Percentiles rank a stretch among this genome's conserved stretches.
These are phyloP conservation scores for Psilocybe cyanescens DNA, from an alignment of 768 basidiomycete species.

Conservation along the genomic window DNA sequence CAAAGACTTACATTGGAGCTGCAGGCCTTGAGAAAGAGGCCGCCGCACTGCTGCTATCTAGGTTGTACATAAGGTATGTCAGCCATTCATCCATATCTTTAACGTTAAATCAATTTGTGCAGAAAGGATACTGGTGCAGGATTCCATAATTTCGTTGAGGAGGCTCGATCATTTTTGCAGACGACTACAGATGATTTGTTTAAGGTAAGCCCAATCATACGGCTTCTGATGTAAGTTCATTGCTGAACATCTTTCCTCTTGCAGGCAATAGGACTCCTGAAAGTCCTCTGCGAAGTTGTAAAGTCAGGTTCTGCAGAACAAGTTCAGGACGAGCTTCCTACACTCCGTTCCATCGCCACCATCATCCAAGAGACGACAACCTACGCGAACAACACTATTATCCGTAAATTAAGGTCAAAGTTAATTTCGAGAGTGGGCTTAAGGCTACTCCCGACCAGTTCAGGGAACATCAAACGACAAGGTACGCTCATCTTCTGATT, in stretches of 20 bases:
- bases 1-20: conserved; percentile 57
- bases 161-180: conserved; percentile 42
- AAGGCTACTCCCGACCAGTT: conserved; percentile 58
- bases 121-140: conserved; percentile 62
- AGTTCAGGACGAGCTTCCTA: conserved; percentile 44
- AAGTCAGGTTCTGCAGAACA: conserved; percentile 65
- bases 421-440: conserved; percentile 67
- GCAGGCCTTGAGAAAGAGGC: conserved; percentile 88
- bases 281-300: conserved; percentile 70
- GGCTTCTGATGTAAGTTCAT: conserved; percentile 4
- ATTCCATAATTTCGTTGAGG: conserved; percentile 57
- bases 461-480: conserved; percentile 39
- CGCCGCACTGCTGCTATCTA: conserved; percentile 79
- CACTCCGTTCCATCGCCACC: conserved; percentile 49
- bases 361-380: conserved; percentile 41
- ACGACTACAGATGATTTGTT: conserved; percentile 46
- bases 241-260: conserved; percentile 1
- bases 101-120: conserved; percentile 10
- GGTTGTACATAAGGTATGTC: conserved; percentile 77
- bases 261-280: conserved; percentile 71
- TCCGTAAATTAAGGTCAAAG: conserved; percentile 74
- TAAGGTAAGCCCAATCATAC: conserved; percentile 41
- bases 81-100: not conserved
- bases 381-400: conserved; percentile 60
- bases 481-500: conserved; percentile 14